phyloP scores from a whole-genome alignment of 2,329 filamentous ascomycete species.

The Fusarium armeniacum region DNA sequence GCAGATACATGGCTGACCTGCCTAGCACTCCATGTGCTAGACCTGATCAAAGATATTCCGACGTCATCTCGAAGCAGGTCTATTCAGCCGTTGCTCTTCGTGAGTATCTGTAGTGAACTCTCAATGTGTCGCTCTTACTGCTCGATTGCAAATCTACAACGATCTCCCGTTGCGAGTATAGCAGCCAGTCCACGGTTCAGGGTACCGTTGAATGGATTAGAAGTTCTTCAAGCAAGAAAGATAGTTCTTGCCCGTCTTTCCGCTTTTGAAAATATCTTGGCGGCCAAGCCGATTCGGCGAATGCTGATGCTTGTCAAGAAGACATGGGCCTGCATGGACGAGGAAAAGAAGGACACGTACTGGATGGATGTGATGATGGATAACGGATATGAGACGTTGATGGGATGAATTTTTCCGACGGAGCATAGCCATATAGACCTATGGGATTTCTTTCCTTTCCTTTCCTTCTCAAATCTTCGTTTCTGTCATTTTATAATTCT shows the following conservation, averaged over 20 bases:
- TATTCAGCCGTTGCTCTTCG: slow-evolving; percentile 61
- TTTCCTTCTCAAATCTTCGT: not conserved
- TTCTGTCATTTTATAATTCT: not conserved
- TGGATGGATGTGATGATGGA: slow-evolving; percentile 60
- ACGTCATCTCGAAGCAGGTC: slow-evolving; percentile 60
- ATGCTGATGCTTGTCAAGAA: slow-evolving; percentile 42
- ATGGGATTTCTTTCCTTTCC: not conserved
- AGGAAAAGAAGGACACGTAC: slow-evolving; percentile 56
- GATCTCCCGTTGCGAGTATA: slow-evolving; percentile 28
- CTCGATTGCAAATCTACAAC: slow-evolving; percentile 14
- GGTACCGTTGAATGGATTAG: slow-evolving; percentile 13
- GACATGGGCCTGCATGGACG: slow-evolving; percentile 49
- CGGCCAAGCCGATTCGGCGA: slow-evolving; percentile 46
- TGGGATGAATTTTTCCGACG: slow-evolving; percentile 35
- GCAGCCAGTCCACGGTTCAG: slow-evolving; percentile 39
- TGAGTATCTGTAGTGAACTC: slow-evolving; percentile 60
- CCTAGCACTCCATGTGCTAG: slow-evolving; percentile 61
- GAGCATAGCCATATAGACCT: not conserved
- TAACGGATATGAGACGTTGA: slow-evolving; percentile 51
- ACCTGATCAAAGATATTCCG: slow-evolving; percentile 58
- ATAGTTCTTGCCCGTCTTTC: slow-evolving; percentile 37
- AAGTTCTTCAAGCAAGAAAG: slow-evolving; percentile 37
- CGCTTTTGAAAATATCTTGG: slow-evolving; percentile 41
- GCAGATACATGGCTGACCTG: slow-evolving; percentile 58
- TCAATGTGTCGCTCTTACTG: slow-evolving; percentile 52